Base-by-base conservation (phyloP, 208 protist genomes). In the Wallacemonas rigidus region DNA sequence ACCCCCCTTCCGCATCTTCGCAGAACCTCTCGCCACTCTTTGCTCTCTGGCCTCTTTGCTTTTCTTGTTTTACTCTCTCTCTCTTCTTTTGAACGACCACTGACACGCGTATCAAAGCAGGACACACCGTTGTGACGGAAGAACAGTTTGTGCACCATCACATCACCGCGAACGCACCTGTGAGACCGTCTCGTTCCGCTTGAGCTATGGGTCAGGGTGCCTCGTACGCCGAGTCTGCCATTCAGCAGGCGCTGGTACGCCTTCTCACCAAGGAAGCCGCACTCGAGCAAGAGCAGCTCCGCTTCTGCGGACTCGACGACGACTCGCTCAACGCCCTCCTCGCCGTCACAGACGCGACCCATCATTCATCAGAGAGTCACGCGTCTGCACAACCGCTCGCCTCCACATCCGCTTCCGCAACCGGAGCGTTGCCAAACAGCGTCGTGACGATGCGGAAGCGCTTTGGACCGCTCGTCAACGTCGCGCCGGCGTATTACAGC, bases 141-240 rank as follows among this genome's bases (percentile, higher is more conserved):
- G 26, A 26, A 26, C 26, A 26, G 26, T 26, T 26, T 26, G 26
- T 26, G 26, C 26, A 0, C 26, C 26, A 26, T 26, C 26, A 26
- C 26, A 26, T 26, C 26, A 26, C 26, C 26, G 26, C 26, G 26
- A 26, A 26, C 26, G 26, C 26, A 26, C 26, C 26, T 26, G 26
- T 26, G 26, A 26, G 26, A 26, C 26, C 26, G 26, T 26, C 0
- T 26, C 26, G 26, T 26, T 26, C 26, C 26, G 26, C 26, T 26
- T 26, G 26, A 26, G 26, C 26, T 2, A 90, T 90, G 81, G 81
- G 82, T 4, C 85, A 90, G 48, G 77, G 81, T n/a, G 74, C 85
- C 17, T 85, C 85, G 15, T 87, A 90, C 72, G 73, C 81, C 3
- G 76, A 81, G 57, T 82, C 79, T 36, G 79, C 85, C 47, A 77